Percentiles rank a stretch among this genome's conserved stretches.
These are phyloP conservation scores for Scheffersomyces ergatensis DNA, from an alignment of 805 yeast species.

Conservation along the genomic window DNA sequence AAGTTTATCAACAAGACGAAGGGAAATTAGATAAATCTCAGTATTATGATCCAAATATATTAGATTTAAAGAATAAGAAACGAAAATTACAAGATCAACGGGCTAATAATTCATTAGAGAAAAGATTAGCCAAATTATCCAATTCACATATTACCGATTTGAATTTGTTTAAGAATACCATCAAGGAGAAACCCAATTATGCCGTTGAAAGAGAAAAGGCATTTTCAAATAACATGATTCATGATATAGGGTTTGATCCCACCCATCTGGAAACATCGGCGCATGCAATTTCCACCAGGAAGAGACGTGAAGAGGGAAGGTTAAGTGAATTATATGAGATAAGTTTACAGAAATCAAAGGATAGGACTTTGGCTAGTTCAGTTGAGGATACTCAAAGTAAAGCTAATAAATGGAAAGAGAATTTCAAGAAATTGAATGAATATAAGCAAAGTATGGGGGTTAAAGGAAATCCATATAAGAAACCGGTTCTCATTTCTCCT, in stretches of 20 bases:
- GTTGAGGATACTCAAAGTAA: conserved; percentile 13
- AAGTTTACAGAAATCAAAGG: conserved; percentile 14
- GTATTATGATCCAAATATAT: conserved; percentile 46
- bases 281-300: conserved; percentile 8
- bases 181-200: conserved; percentile 5
- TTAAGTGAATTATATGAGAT: conserved; percentile 21
- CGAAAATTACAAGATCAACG: conserved; percentile 25
- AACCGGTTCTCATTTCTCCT: neutral
- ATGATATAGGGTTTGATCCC: conserved; percentile 53
- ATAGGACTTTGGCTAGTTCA: conserved; percentile 14
- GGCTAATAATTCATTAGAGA: conserved; percentile 33
- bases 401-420: conserved; percentile 21
- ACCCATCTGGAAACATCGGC: conserved; percentile 16
- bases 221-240: conserved; percentile 37
- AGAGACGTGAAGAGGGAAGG: conserved; percentile 6
- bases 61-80: conserved; percentile 38
- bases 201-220: conserved; percentile 23
- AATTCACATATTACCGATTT: neutral
- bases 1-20: conserved; percentile 9
- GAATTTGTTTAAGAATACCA: conserved; percentile 9
- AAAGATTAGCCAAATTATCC: conserved; percentile 22
- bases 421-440: conserved; percentile 13
- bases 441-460: conserved; percentile 7
- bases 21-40: neutral
- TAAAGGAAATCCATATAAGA: conserved; percentile 1